Evolutionary conservation across 208 protist genomes (phyloP), one percentile per base, ranked within the genome.

Genomic region (Crithidia bombi): DNA sequence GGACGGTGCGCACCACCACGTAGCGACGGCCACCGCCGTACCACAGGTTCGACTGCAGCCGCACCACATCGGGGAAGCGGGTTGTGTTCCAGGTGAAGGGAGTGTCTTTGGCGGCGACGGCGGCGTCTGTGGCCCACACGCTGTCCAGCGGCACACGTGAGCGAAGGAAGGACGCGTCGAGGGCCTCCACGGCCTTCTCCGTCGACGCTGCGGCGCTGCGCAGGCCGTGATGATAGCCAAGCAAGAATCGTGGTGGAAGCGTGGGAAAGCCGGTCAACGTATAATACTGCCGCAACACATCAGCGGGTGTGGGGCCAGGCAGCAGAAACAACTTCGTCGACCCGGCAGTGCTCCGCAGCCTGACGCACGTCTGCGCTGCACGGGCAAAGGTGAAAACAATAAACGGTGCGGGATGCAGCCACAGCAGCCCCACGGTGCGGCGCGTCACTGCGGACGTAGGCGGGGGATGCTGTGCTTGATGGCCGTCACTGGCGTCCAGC

Each of bases 1-100:
- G 98, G 51, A 98, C 96, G 9, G 97, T 85, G 69, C 98, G 99
- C 15, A 92, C 93, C n/a, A 99, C 90, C 68, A 99, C 78, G 78
- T 96, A 87, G 56, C 89, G 78, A 4, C 95, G 88, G 17, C 94
- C 95, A 19, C 94, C 95, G 32, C 51, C 21, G 10, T 79, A 81
- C 51, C 99, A 81, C 0, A 87, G 28, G 11, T 77, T 55, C 10
- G 92, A 39, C 73, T 97, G 91, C 91, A 99, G 90, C 14, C 41
- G 25, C 32, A 85, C 59, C 26, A 97, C 94, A 23, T 93, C 85
- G n/a, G 96, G 87, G 77, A 99, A 99, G 47, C 89, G 65, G 17
- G 65, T 69, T 9, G 54, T 28, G 64, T 83, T 76, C 73, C 78
- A 90, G 0, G 85, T 83, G 56, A 90, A 86, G 14, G 79, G 75